Evolutionary conservation across 2,329 filamentous ascomycete species (phyloP).

Genomic region (Torrubiellomyces zombiae): DNA sequence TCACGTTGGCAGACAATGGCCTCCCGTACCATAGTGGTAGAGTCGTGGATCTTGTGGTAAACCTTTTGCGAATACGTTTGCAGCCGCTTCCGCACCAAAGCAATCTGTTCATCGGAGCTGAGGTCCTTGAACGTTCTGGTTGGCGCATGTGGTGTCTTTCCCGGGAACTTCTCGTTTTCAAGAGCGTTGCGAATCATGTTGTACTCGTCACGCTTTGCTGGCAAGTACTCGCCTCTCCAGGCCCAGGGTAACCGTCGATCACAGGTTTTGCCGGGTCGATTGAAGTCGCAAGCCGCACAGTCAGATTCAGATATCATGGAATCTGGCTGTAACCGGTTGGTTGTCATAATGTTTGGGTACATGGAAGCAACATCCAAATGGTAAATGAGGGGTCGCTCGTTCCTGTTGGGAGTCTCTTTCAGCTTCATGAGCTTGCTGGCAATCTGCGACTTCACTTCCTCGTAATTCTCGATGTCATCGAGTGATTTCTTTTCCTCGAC

Average conservation of each 20-base stretch:
- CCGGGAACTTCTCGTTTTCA: conserved; percentile 84
- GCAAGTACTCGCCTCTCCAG: conserved; percentile 94
- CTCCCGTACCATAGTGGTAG: conserved; percentile 79
- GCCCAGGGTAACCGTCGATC: conserved; percentile 90
- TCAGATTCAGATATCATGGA: conserved; percentile 98
- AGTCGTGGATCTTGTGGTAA: conserved; percentile 97
- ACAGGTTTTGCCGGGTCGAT: conserved; percentile 90
- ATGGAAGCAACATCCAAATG: conserved; percentile 97
- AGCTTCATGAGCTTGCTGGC: conserved; percentile 50
- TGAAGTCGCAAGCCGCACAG: conserved; percentile 96
- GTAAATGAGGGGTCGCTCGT: conserved; percentile 81
- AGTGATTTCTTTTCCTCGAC: conserved; percentile 72
- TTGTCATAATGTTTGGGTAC: conserved; percentile 99
- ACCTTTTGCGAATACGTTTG: conserved; percentile 96
- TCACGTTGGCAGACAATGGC: conserved; percentile 97
- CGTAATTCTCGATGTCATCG: conserved; percentile 66
- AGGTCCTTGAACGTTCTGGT: conserved; percentile 66
- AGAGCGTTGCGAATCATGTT: conserved; percentile 94
- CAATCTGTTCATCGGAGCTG: conserved; percentile 64
- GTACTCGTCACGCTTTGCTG: conserved; percentile 93
- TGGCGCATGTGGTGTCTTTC: conserved; percentile 54
- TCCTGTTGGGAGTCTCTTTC: conserved; percentile 68
- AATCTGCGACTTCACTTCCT: conserved; percentile 75
- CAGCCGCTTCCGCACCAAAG: conserved; percentile 66
- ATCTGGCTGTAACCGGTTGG: conserved; percentile 89